These are phyloP conservation scores for Isabelozyma pseudorhagii DNA, from an alignment of 805 yeast species.

Conservation along the genomic window DNA sequence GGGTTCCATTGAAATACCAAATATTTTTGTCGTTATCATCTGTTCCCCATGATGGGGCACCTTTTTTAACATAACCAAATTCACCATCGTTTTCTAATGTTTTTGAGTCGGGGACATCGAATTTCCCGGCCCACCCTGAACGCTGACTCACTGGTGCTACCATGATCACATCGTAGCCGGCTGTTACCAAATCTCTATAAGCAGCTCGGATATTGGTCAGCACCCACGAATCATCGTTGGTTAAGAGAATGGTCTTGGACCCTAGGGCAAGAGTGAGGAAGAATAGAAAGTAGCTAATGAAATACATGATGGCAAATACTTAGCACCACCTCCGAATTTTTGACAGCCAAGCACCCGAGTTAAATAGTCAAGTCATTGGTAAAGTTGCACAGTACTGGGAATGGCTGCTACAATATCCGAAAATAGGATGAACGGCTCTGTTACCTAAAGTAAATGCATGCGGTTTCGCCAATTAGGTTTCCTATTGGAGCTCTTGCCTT, in stretches of 20 bases:
- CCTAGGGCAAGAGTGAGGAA: neutral
- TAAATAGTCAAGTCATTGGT: no score
- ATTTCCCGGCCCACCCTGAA: conserved; percentile 57
- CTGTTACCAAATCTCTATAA: conserved; percentile 16
- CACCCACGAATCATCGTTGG: conserved; percentile 18
- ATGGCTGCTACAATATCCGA: neutral
- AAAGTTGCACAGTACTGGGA: no score
- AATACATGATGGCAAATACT: neutral
- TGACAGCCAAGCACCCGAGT: neutral
- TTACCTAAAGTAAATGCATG: no score
- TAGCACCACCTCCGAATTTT: neutral
- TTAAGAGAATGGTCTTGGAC: conserved; percentile 14
- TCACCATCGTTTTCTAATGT: conserved; percentile 44
- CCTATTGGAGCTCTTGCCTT: no score
- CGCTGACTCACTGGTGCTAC: conserved; percentile 53
- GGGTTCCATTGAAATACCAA: conserved; percentile 29
- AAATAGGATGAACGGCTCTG: neutral
- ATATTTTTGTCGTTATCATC: conserved; percentile 28
- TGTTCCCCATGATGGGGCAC: conserved; percentile 56
- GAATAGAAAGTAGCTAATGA: neutral
- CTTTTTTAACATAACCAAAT: conserved; percentile 44
- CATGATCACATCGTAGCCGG: conserved; percentile 46
- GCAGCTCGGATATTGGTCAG: conserved; percentile 20
- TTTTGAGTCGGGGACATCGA: conserved; percentile 38
- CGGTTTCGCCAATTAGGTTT: no score